Base-by-base conservation (phyloP, 179 eudicot genomes). In the Carnegiea gigantea region DNA sequence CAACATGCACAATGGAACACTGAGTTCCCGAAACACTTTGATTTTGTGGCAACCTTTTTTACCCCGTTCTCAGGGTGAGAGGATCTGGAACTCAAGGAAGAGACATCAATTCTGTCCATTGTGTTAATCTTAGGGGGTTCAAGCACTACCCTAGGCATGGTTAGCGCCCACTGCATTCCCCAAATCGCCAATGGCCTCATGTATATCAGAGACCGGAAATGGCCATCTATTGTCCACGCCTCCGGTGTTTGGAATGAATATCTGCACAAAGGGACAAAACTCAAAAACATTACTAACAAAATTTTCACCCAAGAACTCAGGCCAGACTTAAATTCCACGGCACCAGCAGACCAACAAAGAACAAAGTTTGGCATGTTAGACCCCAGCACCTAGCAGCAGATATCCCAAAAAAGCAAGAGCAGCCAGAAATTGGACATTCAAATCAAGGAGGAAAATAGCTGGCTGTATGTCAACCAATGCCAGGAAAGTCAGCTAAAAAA, bases 181-280 rank as follows among this genome's bases (percentile, higher is more conserved):
- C 99, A 97, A 73, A 97, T 95, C 57, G 99, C 86, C 75, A 97
- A 91, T 23, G 99, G 99, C 87, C 99, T 89, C 99, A 97, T 97
- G 80, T 97, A 97, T 88, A 93, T 87, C 23, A 97, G 92, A 21
- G 99, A 97, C 64, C 99, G 91, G 65, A 90, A 97, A 85, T 95
- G 98, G 23, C 99, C 99, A 80, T 91, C 99, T n/a, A 83, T 89
- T 6, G 99, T 92, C 99, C 99, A 97, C 18, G 82, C 99, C 83
- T 97, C 99, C 0, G 99, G 99, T 17, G 99, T 97, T 84, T 97
- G 99, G 81, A 97, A 97, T 79, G 94, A 87, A 84, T 97, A 97
- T 68, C 99, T 96, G 88, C 79, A 82, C 68, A 71, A 76, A 51
- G 60, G 12, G 62, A 21, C 60, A 1, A 21, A 46, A 79, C 57